A percentile compares a stretch with the other conserved stretches of the same genome.
Conservation (phyloP, 1,284 basidiomycete genomes). For the Naganishia liquefaciens region DNA sequence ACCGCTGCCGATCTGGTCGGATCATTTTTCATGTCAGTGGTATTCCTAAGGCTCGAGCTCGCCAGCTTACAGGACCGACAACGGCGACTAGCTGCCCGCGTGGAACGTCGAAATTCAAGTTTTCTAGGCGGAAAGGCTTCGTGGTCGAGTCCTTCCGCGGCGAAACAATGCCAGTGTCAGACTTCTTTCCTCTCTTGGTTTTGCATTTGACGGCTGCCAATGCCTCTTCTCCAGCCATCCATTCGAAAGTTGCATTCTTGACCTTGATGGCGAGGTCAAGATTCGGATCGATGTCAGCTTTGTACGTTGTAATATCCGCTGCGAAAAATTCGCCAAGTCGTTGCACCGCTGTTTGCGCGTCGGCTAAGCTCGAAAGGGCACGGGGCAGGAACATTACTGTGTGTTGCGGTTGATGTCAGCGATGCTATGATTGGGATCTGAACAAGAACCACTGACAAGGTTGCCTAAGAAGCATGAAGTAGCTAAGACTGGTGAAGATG, state of each 20-base stretch:
- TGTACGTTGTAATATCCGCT: slow-evolving; percentile 43
- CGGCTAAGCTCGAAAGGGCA: slow-evolving; percentile 60
- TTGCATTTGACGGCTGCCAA: slow-evolving; percentile 33
- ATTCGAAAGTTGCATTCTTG: slow-evolving; percentile 64
- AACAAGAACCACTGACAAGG: slow-evolving; percentile 39
- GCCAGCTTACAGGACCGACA: slow-evolving; percentile 47
- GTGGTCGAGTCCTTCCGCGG: slow-evolving; percentile 7
- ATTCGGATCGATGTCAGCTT: slow-evolving; percentile 10
- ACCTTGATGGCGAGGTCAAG: slow-evolving; percentile 61
- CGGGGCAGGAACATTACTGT: slow-evolving; percentile 64
- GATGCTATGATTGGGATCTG: too few species aligned
- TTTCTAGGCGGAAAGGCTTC: slow-evolving; percentile 59
- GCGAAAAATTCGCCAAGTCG: slow-evolving; percentile 74
- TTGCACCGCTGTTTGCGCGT: slow-evolving; percentile 59
- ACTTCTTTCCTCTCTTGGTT: slow-evolving; percentile 36
- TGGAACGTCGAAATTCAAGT: slow-evolving; percentile 63
- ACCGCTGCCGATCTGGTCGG: slow-evolving; percentile 43
- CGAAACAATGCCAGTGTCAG: slow-evolving; percentile 38
- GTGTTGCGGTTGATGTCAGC: slow-evolving; percentile 58
- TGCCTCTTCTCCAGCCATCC: slow-evolving; percentile 49
- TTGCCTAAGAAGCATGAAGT: slow-evolving; percentile 64
- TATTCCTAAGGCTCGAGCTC: slow-evolving; percentile 37
- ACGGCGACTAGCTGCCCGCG: slow-evolving; percentile 63
- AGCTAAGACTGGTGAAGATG: slow-evolving; percentile 72
- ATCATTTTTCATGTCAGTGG: slow-evolving; percentile 11